Evolutionary conservation across 2,329 filamentous ascomycete species (phyloP).

Genomic region (Colletotrichum lupini): DNA sequence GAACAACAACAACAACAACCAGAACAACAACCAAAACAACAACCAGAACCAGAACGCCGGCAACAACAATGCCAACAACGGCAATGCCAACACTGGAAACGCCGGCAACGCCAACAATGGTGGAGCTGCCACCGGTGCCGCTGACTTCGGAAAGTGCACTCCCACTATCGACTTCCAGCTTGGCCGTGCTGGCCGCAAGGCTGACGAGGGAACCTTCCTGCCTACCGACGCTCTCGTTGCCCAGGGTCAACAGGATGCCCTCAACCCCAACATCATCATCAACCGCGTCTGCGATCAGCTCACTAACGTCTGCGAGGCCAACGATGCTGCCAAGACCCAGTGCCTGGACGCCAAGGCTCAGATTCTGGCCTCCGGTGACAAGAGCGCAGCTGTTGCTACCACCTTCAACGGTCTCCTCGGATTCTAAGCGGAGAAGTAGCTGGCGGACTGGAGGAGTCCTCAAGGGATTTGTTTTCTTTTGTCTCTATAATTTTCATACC

Average conservation of each 20-base stretch:
- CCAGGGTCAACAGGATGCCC: constrained; percentile 66
- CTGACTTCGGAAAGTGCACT: constrained; percentile 60
- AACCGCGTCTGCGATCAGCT: constrained; percentile 71
- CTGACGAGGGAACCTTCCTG: constrained; percentile 68
- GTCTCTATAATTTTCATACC: constrained; percentile 18
- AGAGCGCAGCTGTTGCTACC: constrained; percentile 59
- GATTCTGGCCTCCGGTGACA: constrained; percentile 61
- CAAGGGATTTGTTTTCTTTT: not conserved
- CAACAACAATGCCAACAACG: not conserved
- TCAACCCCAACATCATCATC: constrained; percentile 74
- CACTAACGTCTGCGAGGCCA: constrained; percentile 69
- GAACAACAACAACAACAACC: constrained; percentile 22
- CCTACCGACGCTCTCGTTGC: constrained; percentile 65
- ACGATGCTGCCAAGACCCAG: constrained; percentile 60
- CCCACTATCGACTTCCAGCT: constrained; percentile 67
- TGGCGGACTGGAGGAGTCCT: not conserved
- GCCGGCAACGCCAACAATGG: constrained; percentile 40
- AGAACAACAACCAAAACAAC: too few species aligned
- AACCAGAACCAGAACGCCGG: constrained; percentile 25
- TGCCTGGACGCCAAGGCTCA: constrained; percentile 60
- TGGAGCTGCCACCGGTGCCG: constrained; percentile 41
- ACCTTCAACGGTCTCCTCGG: constrained; percentile 57
- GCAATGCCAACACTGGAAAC: constrained; percentile 33
- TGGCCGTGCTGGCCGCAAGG: constrained; percentile 60
- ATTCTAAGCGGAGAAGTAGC: constrained; percentile 41